These are phyloP conservation scores for Bimuria novae-zelandiae DNA, from an alignment of 2,329 filamentous ascomycete species.

Conservation along the genomic window DNA sequence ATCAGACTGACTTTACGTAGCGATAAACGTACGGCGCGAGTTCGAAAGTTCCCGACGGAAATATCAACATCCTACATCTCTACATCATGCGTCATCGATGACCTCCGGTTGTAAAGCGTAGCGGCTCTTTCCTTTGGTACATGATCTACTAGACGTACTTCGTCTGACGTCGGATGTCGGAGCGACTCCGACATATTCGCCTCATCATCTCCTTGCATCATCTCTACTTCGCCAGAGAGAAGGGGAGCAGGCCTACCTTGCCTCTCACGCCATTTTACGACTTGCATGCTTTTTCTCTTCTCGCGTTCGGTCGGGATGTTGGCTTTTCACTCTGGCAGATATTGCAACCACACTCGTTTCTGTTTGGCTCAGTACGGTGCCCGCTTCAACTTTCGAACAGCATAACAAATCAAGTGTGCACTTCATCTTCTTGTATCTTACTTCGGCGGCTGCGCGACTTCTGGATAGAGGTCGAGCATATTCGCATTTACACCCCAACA, in stretches of 20 bases:
- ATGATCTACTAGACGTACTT: slow-evolving; percentile 23
- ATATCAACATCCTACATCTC: slow-evolving; percentile 5
- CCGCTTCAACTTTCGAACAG: background rate
- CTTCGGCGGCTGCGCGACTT: background rate
- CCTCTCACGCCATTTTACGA: slow-evolving; percentile 32
- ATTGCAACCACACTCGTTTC: slow-evolving; percentile 14
- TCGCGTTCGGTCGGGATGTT: slow-evolving; percentile 6
- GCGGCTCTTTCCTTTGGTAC: slow-evolving; percentile 29
- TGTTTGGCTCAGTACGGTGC: slow-evolving; percentile 3
- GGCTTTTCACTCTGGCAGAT: slow-evolving; percentile 21
- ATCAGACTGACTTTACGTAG: slow-evolving; percentile 28
- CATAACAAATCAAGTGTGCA: too few species aligned
- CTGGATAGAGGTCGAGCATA: background rate
- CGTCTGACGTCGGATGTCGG: slow-evolving; percentile 15
- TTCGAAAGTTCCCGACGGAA: background rate
- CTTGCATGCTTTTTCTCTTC: slow-evolving; percentile 27
- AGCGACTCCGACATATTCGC: slow-evolving; percentile 17
- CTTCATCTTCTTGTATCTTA: slow-evolving; percentile 14
- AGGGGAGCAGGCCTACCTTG: slow-evolving; percentile 39
- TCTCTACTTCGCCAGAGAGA: slow-evolving; percentile 30
- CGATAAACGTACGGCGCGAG: slow-evolving; percentile 25
- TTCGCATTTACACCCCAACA: background rate
- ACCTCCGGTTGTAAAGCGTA: slow-evolving; percentile 20
- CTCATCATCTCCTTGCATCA: slow-evolving; percentile 15
- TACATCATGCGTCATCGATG: background rate